Evolutionary conservation across 2,329 filamentous ascomycete species (phyloP), one percentile per base, ranked within the genome.

Genomic region (Ophiosphaerella korrae): DNA sequence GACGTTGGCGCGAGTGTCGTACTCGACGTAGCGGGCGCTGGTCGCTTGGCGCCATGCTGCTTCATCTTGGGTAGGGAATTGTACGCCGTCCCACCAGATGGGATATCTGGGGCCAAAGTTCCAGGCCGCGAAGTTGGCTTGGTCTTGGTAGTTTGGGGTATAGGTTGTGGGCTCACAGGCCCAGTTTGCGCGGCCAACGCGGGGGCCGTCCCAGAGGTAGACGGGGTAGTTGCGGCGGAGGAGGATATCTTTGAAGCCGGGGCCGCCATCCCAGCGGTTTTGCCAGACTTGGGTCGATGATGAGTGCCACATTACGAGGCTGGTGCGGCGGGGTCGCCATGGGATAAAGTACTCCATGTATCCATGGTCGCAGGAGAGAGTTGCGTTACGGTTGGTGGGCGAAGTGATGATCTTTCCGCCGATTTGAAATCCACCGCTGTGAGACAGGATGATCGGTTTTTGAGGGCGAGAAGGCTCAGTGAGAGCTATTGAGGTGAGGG

Each of bases 301-400:
- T 24, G 57, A 61, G 47, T 67, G 62, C 63, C 63, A 67, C 58
- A 67, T 61, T 23, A 67, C 57, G 33, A 67, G 24, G 33, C 50
- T 58, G 24, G 63, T 64, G 13, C 50, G 52, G 29, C 63, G 62
- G 7, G 62, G 60, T 6, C 50, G 52, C 53, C 49, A 59, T 0
- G 63, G 63, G 23, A 64, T 54, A 51, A 66, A 66, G 55, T 67
- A 67, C 36, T 67, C 63, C 45, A 67, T 57, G 55, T 65, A 67
- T 11, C 60, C 63, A 38, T 67, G 63, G 34, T 67, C 63, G 58
- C 62, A 66, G n/a, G 61, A 63, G 8, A 66, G 62, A 0, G 61
- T 64, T 12, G 50, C 36, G 33, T 56, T 62, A 2, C 49, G 49
- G 26, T 36, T 37, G 41, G 26, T 34, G 2, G 62, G 61, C 18